Base-by-base conservation (phyloP, 2,329 filamentous ascomycete genomes). In the Sporothrix curviconia region DNA sequence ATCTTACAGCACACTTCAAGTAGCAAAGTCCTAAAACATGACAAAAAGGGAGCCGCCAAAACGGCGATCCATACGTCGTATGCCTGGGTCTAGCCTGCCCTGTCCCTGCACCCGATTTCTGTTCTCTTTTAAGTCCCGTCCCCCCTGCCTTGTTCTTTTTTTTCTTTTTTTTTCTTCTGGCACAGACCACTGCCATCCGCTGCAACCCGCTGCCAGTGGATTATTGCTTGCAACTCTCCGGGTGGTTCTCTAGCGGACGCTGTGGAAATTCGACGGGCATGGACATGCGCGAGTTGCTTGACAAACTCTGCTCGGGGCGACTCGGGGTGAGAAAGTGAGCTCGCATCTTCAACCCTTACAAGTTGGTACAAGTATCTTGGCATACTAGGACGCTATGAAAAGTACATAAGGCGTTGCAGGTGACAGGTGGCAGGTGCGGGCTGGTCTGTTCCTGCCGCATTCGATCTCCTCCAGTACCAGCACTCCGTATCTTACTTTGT, bases 381-480 rank as follows among this genome's bases (percentile, higher is more conserved):
- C n/a, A n/a, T n/a, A n/a, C n/a, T n/a, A n/a, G n/a, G n/a, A n/a
- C n/a, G n/a, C n/a, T n/a, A n/a, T n/a, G n/a, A n/a, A n/a, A 36
- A 49, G 7, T 34, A 34, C 9, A 9, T 24, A 50, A 30, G 30
- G 46, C 30, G 30, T 24, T 50, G 30, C 36, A 17, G 46, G 44
- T 49, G 44, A 49, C 44, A 36, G 28, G 9, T 49, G 44, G 44
- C 44, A 32, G 25, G 44, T 34, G 44, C 44, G 44, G 44, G 44
- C 46, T 50, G 46, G 34, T 36, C n/a, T n/a, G n/a, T n/a, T n/a
- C n/a, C n/a, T n/a, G n/a, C n/a, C n/a, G n/a, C n/a, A n/a, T n/a
- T 44, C 19, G 37, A 32, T 28, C 37, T 40, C 37, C n/a, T 24
- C 30, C n/a, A 36, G n/a, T 14, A n/a, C 22, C 19, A 7, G 44